Base-by-base conservation (phyloP, 2,329 filamentous ascomycete species). In the Alternaria gansuensis region DNA sequence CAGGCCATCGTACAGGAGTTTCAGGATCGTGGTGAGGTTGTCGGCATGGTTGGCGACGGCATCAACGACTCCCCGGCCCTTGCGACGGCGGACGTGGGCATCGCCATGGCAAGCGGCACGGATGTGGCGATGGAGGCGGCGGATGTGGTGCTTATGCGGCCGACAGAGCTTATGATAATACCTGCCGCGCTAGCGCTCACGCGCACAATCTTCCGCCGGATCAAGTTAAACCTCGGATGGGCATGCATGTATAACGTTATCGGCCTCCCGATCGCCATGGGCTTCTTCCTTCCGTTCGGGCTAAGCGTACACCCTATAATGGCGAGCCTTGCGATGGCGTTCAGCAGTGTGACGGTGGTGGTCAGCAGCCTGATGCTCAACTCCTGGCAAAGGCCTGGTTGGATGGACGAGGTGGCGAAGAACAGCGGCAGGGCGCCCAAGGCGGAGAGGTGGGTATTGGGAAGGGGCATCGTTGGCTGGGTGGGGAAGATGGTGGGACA, bases 71-170 rank as follows among this genome's bases (percentile, higher is more conserved):
- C 93, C 0, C 95, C 95, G 0, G 95, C 95, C 0, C 87, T 99
- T 9, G 95, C 93, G 0, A 96, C 93, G 0, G 93, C 95, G 9
- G 89, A 96, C 68, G 88, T 98, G 28, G 95, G 95, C 64, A 97
- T 99, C 67, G 93, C 93, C 57, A 92, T 99, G 78, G 86, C 92
- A 4, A 93, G 89, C 7, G 95, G 95, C 56, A 98, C 95, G 0
- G 95, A 98, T 75, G 94, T 99, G 1, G 95, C 95, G 49, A 96
- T 99, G 88, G 95, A 98, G 80, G 95, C 95, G 1, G 95, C 95
- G 0, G 92, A 97, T 70, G 88, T 99, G 17, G 95, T 99, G 14
- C 88, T 99, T 54, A 99, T 99, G 94, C 88, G 90, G 3, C 90
- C 92, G 0, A 90, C 93, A 63, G 90, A 97, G 70, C 85, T 99